Evolutionary conservation across 352 stramenopile genomes (phyloP).

Genomic region (Pythium brachiatum): DNA sequence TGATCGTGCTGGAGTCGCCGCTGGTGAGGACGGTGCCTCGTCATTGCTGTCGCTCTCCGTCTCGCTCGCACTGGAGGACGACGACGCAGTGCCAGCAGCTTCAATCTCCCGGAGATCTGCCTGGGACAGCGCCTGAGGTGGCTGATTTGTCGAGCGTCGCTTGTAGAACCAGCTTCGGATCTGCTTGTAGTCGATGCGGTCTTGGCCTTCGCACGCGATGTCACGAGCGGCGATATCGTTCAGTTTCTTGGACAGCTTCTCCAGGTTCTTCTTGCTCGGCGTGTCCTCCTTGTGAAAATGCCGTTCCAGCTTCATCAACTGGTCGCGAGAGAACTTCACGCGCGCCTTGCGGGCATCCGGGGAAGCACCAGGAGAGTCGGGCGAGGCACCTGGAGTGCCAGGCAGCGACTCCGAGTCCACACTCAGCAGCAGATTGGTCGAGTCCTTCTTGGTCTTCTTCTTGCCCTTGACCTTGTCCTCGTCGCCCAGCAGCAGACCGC

Average conservation of each 20-base stretch:
- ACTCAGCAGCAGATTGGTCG: slow-evolving; percentile 40
- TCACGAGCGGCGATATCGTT: slow-evolving; percentile 66
- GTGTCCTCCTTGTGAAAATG: slow-evolving; percentile 84
- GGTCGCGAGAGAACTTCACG: slow-evolving; percentile 75
- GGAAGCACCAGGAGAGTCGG: slow-evolving; percentile 65
- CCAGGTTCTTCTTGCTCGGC: slow-evolving; percentile 73
- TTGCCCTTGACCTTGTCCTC: slow-evolving; percentile 42
- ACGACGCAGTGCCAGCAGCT: slow-evolving; percentile 27
- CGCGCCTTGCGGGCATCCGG: slow-evolving; percentile 61
- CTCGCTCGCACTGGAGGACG: slow-evolving; percentile 60
- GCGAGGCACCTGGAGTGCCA: slow-evolving; percentile 48
- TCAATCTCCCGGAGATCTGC: slow-evolving; percentile 50
- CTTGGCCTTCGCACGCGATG: slow-evolving; percentile 50
- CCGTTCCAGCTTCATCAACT: slow-evolving; percentile 78
- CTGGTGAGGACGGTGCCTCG: slow-evolving; percentile 24
- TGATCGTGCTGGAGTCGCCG: slow-evolving; percentile 6
- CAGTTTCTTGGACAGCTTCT: slow-evolving; percentile 71
- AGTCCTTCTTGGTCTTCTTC: slow-evolving; percentile 57
- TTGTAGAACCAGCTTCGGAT: slow-evolving; percentile 90
- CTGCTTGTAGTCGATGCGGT: slow-evolving; percentile 84
- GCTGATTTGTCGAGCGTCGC: slow-evolving; percentile 71
- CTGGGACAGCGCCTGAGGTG: slow-evolving; percentile 59
- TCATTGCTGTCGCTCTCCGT: slow-evolving; percentile 69
- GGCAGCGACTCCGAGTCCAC: slow-evolving; percentile 60
- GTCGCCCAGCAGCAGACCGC: background rate